Conservation (phyloP, 257 asterid genomes). For the Penstemon davidsonii region DNA sequence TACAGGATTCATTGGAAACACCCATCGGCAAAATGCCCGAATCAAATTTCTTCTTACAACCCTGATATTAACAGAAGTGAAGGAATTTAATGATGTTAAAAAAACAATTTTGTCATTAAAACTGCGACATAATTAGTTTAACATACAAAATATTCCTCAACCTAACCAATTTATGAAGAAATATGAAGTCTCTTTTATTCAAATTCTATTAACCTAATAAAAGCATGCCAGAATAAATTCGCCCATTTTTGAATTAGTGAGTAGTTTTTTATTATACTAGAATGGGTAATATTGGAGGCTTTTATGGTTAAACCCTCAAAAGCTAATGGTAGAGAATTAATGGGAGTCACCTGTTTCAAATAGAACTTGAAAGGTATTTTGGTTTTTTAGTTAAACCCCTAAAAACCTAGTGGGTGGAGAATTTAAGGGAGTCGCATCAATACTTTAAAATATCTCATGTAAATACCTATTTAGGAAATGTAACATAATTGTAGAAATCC, state of each 20-base stretch:
- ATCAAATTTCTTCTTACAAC: conserved; percentile 43
- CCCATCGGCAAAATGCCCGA: conserved; percentile 51
- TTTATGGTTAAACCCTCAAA: conserved; percentile 1
- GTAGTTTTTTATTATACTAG: conserved; percentile 16
- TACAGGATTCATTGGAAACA: conserved; percentile 46
- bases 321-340: neutral
- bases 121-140: conserved; percentile 14
- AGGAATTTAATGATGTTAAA: conserved; percentile 22
- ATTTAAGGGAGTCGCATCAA: conserved; percentile 15
- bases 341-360: conserved; percentile 8
- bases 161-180: neutral
- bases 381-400: neutral
- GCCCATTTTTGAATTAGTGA: conserved; percentile 5
- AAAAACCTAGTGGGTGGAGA: conserved; percentile 10
- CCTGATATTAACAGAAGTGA: conserved; percentile 37
- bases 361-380: conserved; percentile 24
- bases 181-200: neutral
- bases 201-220: conserved; percentile 13
- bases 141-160: conserved; percentile 13
- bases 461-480: neutral
- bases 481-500: conserved; percentile 3
- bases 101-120: conserved; percentile 16
- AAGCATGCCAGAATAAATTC: neutral
- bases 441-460: neutral
- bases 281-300: neutral